These are phyloP conservation scores for Phytophthora agathidicida DNA, from an alignment of 352 stramenopile genomes.

Conservation along the genomic window DNA sequence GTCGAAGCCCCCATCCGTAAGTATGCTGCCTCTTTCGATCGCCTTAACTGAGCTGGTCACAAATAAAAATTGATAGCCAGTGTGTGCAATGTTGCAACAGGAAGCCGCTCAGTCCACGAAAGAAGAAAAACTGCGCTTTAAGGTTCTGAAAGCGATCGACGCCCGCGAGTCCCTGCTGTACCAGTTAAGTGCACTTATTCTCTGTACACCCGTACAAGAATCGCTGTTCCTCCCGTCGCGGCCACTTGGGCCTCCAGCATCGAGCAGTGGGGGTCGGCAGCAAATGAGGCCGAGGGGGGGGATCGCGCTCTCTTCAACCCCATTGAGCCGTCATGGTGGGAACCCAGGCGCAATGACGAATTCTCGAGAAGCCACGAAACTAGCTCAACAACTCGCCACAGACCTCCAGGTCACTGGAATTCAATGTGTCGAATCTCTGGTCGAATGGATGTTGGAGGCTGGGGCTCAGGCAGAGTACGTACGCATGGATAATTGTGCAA, in stretches of 20 bases:
- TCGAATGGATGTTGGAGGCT: constrained; percentile 84
- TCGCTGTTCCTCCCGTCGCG: constrained; percentile 56
- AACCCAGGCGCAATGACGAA: constrained; percentile 59
- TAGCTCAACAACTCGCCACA: constrained; percentile 69
- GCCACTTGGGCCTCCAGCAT: constrained; percentile 34
- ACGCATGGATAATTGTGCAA: not conserved
- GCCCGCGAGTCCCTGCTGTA: constrained; percentile 70
- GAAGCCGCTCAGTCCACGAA: constrained; percentile 43
- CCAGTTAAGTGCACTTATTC: constrained; percentile 70
- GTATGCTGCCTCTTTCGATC: constrained; percentile 13
- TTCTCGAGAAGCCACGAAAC: constrained; percentile 64
- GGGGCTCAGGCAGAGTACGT: constrained; percentile 73
- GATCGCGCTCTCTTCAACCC: constrained; percentile 45
- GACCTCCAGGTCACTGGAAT: constrained; percentile 72
- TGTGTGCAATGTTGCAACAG: constrained; percentile 7
- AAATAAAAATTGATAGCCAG: constrained; percentile 1
- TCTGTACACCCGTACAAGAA: constrained; percentile 72
- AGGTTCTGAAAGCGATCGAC: constrained; percentile 72
- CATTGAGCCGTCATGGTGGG: constrained; percentile 18
- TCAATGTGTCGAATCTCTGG: constrained; percentile 76
- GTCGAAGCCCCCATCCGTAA: constrained; percentile 33
- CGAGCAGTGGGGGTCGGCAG: constrained; percentile 28
- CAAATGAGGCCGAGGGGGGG: constrained; percentile 49
- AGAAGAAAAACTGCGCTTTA: constrained; percentile 76
- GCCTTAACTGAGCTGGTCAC: not conserved